Conservation (phyloP, 73 alveolate species). For the Halteria grandinella region DNA sequence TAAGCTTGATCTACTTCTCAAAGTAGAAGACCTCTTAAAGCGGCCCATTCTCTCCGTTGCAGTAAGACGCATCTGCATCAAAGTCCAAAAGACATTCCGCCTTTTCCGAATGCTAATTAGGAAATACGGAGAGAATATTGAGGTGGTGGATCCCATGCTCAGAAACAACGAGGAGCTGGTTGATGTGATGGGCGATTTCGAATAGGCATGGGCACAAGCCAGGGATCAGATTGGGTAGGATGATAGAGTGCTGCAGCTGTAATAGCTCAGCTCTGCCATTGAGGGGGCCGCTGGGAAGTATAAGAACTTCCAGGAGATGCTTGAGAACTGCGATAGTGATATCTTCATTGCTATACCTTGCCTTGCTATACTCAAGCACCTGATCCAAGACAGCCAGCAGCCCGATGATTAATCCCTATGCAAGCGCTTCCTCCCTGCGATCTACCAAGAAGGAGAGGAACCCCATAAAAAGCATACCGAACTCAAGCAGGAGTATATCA, state of each 20-base stretch:
- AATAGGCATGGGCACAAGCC: constrained; percentile 88
- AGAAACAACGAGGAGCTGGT: constrained; percentile 92
- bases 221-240: constrained; percentile 61
- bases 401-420: constrained; percentile 66
- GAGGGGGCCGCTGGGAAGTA: constrained; percentile 78
- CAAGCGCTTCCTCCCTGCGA: constrained; percentile 64
- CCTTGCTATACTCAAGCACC: constrained; percentile 56
- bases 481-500: constrained; percentile 42
- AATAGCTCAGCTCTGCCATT: constrained; percentile 43
- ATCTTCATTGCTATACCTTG: constrained; percentile 79
- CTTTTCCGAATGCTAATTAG: constrained; percentile 75
- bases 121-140: constrained; percentile 90
- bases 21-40: constrained; percentile 87
- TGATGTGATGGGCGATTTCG: constrained; percentile 81
- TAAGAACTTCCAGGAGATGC: constrained; percentile 61
- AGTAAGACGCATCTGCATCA: constrained; percentile 84
- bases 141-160: constrained; percentile 92
- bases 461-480: constrained; percentile 34
- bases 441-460: constrained; percentile 71
- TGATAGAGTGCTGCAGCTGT: background rate
- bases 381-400: background rate
- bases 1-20: constrained; percentile 73
- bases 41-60: constrained; percentile 80
- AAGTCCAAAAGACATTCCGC: constrained; percentile 66
- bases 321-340: constrained; percentile 68